Base-by-base conservation (phyloP, 176 grass and related monocot species). In the Saccharum officinarum region DNA sequence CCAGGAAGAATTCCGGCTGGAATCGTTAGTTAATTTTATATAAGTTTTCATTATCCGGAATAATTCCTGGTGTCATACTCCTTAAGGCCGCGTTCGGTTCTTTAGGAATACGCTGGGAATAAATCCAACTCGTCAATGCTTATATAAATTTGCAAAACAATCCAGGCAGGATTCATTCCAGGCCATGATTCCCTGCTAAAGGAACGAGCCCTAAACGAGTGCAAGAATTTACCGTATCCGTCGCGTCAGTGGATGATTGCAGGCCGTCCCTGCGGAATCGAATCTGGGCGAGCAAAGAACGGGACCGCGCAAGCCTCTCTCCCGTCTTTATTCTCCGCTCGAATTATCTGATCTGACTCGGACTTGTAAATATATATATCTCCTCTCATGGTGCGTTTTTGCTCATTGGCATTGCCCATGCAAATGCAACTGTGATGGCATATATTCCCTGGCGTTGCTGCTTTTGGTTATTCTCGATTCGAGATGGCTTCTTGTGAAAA, bases 241-340 rank as follows among this genome's bases (percentile, higher is more conserved):
- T 54, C 49, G 49, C 1, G 1, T 78, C 17, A 17, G 44, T 84
- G 72, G 71, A 67, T 49, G 57, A 31, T 18, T 30, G 23, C 54
- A 36, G 33, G 55, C 54, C 52, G 10, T 73, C 57, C 7, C 59
- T 42, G 33, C 44, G 17, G 78, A 76, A 87, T 81, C 69, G 70
- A 57, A 87, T 87, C 77, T 0, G n/a, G 13, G 6, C 6, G 15
- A 14, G 30, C 4, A 4, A 68, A 52, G 9, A 70, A 72, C 59
- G n/a, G 9, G 20, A 23, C 36, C 15, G 3, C 33, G 1, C n/a
- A 1, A 7, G 15, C 4, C 3, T 31, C 2, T 60, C 28, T 45
- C 34, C 5, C 37, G 26, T 3, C 72, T 77, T 77, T 84, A 22
- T 68, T 77, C 62, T 68, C 33, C 5, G 12, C 8, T 9, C 2